These are phyloP conservation scores for Mycena rebaudengoi DNA, from an alignment of 768 basidiomycete genomes.

Conservation along the genomic window DNA sequence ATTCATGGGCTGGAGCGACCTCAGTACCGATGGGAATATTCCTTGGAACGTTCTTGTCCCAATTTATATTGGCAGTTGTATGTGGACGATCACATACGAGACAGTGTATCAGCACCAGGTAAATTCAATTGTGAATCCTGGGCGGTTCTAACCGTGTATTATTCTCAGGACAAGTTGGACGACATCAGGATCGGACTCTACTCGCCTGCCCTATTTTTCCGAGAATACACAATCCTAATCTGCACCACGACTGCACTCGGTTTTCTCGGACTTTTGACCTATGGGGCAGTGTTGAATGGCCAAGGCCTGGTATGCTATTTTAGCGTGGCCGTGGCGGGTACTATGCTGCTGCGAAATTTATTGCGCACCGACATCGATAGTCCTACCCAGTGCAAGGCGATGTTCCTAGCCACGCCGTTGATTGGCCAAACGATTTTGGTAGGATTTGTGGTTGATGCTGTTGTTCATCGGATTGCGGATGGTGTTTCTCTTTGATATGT, in stretches of 20 bases:
- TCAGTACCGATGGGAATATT: constrained; percentile 28
- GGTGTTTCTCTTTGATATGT: constrained; percentile 29
- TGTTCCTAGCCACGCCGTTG: constrained; percentile 34
- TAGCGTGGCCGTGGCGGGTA: constrained; percentile 25
- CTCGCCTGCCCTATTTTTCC: constrained; percentile 65
- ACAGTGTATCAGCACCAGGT: constrained; percentile 43
- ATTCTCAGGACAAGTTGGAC: constrained; percentile 60
- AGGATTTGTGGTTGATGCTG: constrained; percentile 34
- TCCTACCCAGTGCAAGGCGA: constrained; percentile 32
- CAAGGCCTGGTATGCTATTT: constrained; percentile 48
- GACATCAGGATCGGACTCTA: constrained; percentile 63
- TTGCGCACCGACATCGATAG: constrained; percentile 33
- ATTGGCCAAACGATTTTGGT: constrained; percentile 37
- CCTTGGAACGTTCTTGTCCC: constrained; percentile 33
- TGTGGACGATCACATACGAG: constrained; percentile 41
- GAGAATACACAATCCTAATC: constrained; percentile 53
- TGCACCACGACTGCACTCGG: constrained; percentile 51
- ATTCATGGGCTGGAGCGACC: constrained; percentile 41
- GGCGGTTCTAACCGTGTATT: neutral
- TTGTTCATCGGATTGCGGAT: constrained; percentile 22
- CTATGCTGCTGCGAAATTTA: constrained; percentile 26
- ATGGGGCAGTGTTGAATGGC: constrained; percentile 52
- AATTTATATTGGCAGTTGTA: constrained; percentile 33
- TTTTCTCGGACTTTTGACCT: constrained; percentile 53
- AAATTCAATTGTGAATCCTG: neutral